A percentile compares a stretch with the other conserved stretches of the same genome.
Conservation (phyloP, 2,329 filamentous ascomycete species). For the Neonectria sp. region DNA sequence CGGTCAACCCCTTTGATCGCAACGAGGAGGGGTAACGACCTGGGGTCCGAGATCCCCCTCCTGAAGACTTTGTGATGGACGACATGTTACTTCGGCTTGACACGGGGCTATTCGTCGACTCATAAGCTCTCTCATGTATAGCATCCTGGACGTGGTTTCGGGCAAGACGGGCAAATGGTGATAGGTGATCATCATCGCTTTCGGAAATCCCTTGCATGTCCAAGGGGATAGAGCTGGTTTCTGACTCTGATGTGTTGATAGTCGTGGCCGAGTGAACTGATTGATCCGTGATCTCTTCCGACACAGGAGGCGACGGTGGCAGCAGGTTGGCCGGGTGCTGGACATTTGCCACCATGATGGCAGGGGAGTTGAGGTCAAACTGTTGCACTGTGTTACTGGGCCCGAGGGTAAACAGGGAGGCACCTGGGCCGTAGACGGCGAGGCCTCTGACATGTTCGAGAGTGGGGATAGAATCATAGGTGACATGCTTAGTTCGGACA, state of each 20-base stretch:
- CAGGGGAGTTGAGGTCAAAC: slow-evolving; percentile 90
- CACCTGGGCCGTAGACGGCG: slow-evolving; percentile 89
- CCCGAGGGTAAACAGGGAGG: slow-evolving; percentile 92
- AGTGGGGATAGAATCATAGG: slow-evolving; percentile 89
- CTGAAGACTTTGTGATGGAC: slow-evolving; percentile 69
- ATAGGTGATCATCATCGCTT: slow-evolving; percentile 83
- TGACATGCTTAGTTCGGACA: slow-evolving; percentile 97
- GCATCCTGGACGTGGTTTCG: slow-evolving; percentile 75
- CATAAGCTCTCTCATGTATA: slow-evolving; percentile 71
- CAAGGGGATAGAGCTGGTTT: slow-evolving; percentile 68
- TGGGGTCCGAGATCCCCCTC: slow-evolving; percentile 66
- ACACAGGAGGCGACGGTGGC: slow-evolving; percentile 87
- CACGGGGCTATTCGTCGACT: slow-evolving; percentile 73
- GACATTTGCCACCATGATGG: slow-evolving; percentile 86
- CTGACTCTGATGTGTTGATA: slow-evolving; percentile 67
- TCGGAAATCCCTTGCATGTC: slow-evolving; percentile 73
- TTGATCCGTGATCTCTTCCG: slow-evolving; percentile 77
- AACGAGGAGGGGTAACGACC: slow-evolving; percentile 66
- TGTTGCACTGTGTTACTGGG: slow-evolving; percentile 93
- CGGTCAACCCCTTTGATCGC: slow-evolving; percentile 69
- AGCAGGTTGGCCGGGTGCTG: slow-evolving; percentile 87
- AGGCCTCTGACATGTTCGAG: slow-evolving; percentile 85
- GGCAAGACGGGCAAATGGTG: slow-evolving; percentile 82
- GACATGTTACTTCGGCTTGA: slow-evolving; percentile 77
- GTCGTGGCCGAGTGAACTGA: slow-evolving; percentile 62